Base-by-base conservation (phyloP, 768 basidiomycete species). In the Suillus clintonianus region DNA sequence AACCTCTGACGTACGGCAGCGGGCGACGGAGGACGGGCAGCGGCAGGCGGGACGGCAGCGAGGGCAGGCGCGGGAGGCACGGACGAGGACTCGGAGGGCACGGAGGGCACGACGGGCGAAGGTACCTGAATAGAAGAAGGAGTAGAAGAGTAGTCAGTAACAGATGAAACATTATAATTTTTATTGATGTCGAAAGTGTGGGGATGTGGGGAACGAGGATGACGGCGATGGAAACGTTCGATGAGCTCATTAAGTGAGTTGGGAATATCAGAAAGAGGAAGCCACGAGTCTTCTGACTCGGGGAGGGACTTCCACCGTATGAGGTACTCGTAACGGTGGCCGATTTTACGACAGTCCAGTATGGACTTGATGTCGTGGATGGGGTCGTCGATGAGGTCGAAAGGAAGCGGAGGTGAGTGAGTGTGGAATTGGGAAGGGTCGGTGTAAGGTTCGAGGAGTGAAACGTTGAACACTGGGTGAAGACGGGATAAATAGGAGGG, bases 391-490 rank as follows among this genome's bases (percentile, higher is more conserved):
- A 5, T 6, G 15, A 65, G 55, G 14, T 22, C 19, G n/a, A 65
- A 48, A 15, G 62, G 63, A 47, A 37, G 27, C 13, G 59, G 65
- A n/a, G 65, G 45, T 32, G 74, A 63, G 50, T 74, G 75, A 14
- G 71, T 47, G 43, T 75, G 77, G 59, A 78, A 76, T 39, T 73
- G 62, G 13, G 76, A 76, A 34, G 79, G 79, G 50, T 73, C 72
- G 0, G 4, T 0, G 2, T 45, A 45, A 1, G n/a, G n/a, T 22
- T 45, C 9, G 2, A 77, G 72, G 37, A 78, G 77, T 7, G 75
- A 79, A 30, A 72, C 71, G 62, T 81, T 71, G 69, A 82, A 81
- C 11, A 81, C 76, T 27, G 78, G 79, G 43, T 81, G 77, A 14
- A 81, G 68, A 24, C 65, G 66, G 8, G 73, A 73, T 34, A 81